Base-by-base conservation (phyloP, 805 yeast species). In the Saccharomyces jurei region DNA sequence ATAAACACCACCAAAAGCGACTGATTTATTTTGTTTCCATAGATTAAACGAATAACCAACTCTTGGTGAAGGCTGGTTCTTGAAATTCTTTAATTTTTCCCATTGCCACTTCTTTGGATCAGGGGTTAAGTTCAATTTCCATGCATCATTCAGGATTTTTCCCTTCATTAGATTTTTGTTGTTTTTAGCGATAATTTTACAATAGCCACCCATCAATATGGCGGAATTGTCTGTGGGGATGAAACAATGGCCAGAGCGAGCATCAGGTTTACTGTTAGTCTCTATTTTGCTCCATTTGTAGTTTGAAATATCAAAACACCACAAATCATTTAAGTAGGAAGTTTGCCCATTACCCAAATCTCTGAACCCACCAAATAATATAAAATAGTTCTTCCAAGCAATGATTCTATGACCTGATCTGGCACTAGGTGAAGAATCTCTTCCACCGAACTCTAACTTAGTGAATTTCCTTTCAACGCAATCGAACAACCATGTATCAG, bases 401-500 rank as follows among this genome's bases (percentile, higher is more conserved):
- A 94, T 79, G 80, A 92, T 79, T 60, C 98, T 77, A 66, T 90
- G 96, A 29, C 99, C 99, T 1, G 97, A 89, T 59, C 99, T 77
- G 0, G 96, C 86, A 13, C 84, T 75, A 3, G 98, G 98, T 0
- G 84, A 84, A 53, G 77, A 80, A 59, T 86, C 86, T 44, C 74
- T 73, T 17, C 44, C 44, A 17, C 44, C 44, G 8, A 36, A 36
- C 54, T 92, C 98, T 4, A 90, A 74, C 64, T 91, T 90, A 25
- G 87, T 77, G 98, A 98, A 92, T 70, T 90, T 96, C 63, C 87
- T 89, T 17, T 86, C 76, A 31, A 79, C 82, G 1, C 91, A 81
- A 64, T 94, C 98, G 56, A 92, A 74, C 49, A 92, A 77, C 99
- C 99, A 92, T 3, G 97, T 86, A 66, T 92, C 99, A 17, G 96